Percentiles rank a stretch among this genome's conserved stretches.
Conservation (phyloP, 148 eudicot genomes). For the Vaccinium darrowii region DNA sequence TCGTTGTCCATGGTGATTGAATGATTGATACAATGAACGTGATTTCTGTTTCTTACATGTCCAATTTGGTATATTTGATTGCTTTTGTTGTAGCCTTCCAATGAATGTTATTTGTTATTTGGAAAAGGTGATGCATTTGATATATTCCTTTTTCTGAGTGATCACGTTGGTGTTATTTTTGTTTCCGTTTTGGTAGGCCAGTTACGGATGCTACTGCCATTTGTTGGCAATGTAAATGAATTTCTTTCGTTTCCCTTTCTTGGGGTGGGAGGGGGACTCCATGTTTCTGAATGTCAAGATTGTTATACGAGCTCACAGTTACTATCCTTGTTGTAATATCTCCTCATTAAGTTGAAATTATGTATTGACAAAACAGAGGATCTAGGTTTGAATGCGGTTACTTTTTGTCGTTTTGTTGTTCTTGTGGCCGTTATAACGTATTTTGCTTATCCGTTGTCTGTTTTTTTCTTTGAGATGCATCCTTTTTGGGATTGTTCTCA, state of each 20-base stretch:
- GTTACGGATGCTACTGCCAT: neutral
- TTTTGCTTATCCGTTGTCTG: neutral
- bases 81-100: neutral
- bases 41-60: neutral
- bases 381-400: neutral
- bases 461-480: neutral
- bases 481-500: neutral
- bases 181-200: neutral
- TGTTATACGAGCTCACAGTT: neutral
- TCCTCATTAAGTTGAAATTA: conserved; percentile 5
- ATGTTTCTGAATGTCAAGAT: neutral
- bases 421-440: neutral
- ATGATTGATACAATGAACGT: neutral
- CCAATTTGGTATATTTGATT: neutral
- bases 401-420: neutral
- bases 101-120: neutral
- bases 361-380: neutral
- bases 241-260: neutral
- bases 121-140: neutral
- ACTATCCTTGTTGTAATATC: neutral
- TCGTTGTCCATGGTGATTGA: neutral
- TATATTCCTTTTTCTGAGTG: neutral
- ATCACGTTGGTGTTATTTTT: neutral
- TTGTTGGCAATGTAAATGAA: neutral
- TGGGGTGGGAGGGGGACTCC: neutral